These are phyloP conservation scores for Ustilago sp. DNA, from an alignment of 1,284 basidiomycete genomes.

Conservation along the genomic window DNA sequence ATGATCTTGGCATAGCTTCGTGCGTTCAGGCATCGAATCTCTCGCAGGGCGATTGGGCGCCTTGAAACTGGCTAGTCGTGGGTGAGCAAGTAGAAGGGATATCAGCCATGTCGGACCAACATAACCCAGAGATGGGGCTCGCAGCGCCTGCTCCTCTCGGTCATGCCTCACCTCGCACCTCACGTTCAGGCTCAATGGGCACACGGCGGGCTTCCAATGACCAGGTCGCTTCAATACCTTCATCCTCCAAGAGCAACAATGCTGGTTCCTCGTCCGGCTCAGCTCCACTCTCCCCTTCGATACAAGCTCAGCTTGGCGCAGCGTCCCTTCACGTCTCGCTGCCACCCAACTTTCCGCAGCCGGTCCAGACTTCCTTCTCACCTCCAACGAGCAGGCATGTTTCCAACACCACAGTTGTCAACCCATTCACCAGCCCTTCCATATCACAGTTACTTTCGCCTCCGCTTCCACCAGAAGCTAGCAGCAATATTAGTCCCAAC, in stretches of 20 bases:
- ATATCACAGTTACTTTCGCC: slow-evolving; percentile 45
- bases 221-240: slow-evolving; percentile 14
- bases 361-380: slow-evolving; percentile 56
- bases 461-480: slow-evolving; percentile 15
- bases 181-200: slow-evolving; percentile 1
- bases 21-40: neutral
- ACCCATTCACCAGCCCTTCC: slow-evolving; percentile 40
- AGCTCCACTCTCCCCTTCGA: slow-evolving; percentile 17
- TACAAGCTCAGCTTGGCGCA: slow-evolving; percentile 24
- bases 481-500: neutral
- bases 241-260: neutral
- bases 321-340: slow-evolving; percentile 55
- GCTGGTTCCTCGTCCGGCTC: neutral
- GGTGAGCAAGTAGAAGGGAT: neutral
- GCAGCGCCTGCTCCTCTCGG: neutral
- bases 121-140: neutral
- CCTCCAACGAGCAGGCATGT: slow-evolving; percentile 39
- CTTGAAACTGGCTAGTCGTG: neutral
- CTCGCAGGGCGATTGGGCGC: slow-evolving; percentile 3
- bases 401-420: slow-evolving; percentile 24
- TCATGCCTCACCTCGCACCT: neutral
- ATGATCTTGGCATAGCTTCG: neutral
- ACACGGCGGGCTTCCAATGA: slow-evolving; percentile 1
- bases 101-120: slow-evolving; percentile 6
- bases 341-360: slow-evolving; percentile 58